Percentiles rank a stretch among this genome's conserved stretches.
Conservation (phyloP, 495 filamentous ascomycete genomes). For the Gamarada debralockiae region DNA sequence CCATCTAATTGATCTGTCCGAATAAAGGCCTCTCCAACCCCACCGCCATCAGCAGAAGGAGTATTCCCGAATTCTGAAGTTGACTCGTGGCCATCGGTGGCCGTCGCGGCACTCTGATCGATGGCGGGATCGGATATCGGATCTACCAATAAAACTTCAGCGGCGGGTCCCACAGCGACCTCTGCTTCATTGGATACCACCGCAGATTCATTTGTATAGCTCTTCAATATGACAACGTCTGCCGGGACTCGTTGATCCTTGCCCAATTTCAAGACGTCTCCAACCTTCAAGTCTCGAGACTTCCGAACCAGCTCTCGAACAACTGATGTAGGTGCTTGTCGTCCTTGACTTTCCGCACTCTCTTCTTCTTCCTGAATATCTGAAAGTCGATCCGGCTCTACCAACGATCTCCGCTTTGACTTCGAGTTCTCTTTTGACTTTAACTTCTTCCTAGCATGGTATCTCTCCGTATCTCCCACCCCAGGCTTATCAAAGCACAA, state of each 20-base stretch:
- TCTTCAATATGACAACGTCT: conserved; percentile 91
- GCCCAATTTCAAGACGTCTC: conserved; percentile 85
- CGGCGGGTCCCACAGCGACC: neutral
- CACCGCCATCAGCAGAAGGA: conserved; percentile 24
- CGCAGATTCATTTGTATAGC: conserved; percentile 59
- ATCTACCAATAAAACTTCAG: conserved; percentile 20
- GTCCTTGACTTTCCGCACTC: conserved; percentile 20
- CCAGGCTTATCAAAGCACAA: conserved; percentile 58
- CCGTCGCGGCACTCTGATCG: conserved; percentile 27
- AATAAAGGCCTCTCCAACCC: conserved; percentile 86
- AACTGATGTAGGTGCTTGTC: conserved; percentile 33
- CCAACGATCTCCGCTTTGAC: conserved; percentile 26
- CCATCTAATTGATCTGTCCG: conserved; percentile 97
- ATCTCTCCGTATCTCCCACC: conserved; percentile 25
- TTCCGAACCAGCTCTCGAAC: conserved; percentile 67
- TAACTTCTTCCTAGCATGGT: conserved; percentile 33
- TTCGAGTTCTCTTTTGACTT: conserved; percentile 30
- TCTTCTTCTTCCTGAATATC: conserved; percentile 38
- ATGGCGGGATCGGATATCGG: conserved; percentile 22
- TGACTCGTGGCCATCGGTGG: conserved; percentile 31
- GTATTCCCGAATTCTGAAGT: conserved; percentile 23
- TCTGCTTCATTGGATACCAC: conserved; percentile 22
- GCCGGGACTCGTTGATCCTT: conserved; percentile 92
- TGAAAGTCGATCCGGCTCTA: conserved; percentile 31
- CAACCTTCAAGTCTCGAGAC: conserved; percentile 88